Percentiles rank a stretch among this genome's conserved stretches.
phyloP scores from a whole-genome alignment of 345 rosid genomes.

The Citrus medica region DNA sequence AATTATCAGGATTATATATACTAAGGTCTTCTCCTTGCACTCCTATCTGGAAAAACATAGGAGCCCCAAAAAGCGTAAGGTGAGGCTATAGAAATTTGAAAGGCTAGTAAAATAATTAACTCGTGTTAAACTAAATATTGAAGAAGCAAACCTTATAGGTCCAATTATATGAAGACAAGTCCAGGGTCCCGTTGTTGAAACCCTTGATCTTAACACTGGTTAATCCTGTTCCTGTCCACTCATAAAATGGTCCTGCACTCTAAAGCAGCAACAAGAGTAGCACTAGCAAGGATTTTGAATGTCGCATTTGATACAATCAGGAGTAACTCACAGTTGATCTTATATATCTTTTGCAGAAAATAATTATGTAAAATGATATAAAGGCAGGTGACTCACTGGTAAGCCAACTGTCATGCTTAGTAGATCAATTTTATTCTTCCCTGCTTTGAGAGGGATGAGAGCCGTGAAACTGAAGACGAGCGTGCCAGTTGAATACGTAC shows the following conservation, averaged over 20 bases:
- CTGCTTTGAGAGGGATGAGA: constrained; percentile 65
- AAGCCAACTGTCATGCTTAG: constrained; percentile 91
- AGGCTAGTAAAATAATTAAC: not conserved
- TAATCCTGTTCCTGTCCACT: constrained; percentile 76
- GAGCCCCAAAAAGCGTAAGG: not conserved
- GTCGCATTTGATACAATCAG: not conserved
- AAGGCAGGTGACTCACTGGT: constrained; percentile 45
- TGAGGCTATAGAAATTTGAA: not conserved
- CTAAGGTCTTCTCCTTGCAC: constrained; percentile 75
- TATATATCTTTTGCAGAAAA: too few relatives aligned
- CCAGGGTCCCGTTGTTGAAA: constrained; percentile 61
- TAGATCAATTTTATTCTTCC: constrained; percentile 70
- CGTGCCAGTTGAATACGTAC: constrained; percentile 63
- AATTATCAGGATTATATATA: constrained; percentile 51
- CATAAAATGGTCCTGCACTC: constrained; percentile 90
- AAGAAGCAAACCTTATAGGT: constrained; percentile 65
- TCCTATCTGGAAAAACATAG: constrained; percentile 53
- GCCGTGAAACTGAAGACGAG: constrained; percentile 48
- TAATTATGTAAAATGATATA: not conserved
- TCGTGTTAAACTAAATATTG: not conserved
- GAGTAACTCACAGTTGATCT: not conserved
- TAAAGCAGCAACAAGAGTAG: constrained; percentile 28
- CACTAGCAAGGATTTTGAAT: not conserved
- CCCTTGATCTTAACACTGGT: constrained; percentile 75
- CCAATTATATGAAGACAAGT: constrained; percentile 65